These are phyloP conservation scores for Poa annua DNA, from an alignment of 176 grass and related monocot species.

Conservation along the genomic window DNA sequence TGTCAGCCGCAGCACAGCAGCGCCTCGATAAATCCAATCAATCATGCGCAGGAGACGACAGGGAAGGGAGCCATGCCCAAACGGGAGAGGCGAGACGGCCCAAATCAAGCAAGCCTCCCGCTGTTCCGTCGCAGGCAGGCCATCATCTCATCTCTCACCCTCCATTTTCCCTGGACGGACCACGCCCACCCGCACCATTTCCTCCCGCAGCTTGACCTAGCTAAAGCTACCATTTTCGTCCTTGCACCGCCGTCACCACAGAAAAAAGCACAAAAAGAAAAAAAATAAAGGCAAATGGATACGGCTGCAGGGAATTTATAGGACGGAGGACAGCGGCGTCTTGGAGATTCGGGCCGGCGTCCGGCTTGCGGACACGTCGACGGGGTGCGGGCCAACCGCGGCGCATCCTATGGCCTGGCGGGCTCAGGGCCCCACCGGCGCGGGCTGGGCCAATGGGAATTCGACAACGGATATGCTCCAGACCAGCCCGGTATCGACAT, in stretches of 20 bases:
- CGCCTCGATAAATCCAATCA: no score
- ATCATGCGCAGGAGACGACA: no score
- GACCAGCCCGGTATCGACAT: constrained; percentile 30
- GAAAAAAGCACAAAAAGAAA: neutral
- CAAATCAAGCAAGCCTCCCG: neutral
- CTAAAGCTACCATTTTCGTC: neutral
- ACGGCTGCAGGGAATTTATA: neutral
- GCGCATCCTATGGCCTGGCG: neutral
- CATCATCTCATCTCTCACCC: neutral
- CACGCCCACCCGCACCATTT: neutral
- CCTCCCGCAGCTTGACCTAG: neutral
- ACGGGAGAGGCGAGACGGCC: neutral
- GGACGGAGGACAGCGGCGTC: neutral
- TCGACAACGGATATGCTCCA: constrained; percentile 24
- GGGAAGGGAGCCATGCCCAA: neutral
- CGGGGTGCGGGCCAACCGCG: neutral
- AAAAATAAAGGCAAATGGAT: neutral
- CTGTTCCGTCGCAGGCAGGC: neutral
- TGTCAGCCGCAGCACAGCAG: no score
- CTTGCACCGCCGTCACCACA: neutral
- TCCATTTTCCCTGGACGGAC: neutral
- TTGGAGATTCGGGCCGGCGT: neutral
- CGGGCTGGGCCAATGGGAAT: neutral
- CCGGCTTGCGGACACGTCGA: neutral
- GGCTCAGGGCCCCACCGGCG: neutral